These are phyloP conservation scores for Yamagishiella unicocca DNA, from an alignment of 139 green algal species.

Conservation along the genomic window DNA sequence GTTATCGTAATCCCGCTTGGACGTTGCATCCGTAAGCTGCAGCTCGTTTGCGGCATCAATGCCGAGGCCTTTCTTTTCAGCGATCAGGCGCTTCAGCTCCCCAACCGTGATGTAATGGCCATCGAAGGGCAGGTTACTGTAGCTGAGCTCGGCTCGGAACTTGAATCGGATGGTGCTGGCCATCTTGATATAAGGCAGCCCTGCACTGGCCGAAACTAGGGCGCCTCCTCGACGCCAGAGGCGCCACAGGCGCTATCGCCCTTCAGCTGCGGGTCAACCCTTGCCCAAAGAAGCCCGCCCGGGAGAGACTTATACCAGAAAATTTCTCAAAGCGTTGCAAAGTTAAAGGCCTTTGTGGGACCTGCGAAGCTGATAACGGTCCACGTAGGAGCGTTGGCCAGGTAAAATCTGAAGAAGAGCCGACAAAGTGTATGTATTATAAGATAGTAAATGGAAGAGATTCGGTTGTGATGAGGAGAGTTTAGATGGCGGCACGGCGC, in stretches of 20 bases:
- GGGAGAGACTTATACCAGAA: no score
- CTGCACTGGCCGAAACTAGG: neutral
- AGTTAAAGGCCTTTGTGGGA: no score
- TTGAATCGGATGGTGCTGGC: constrained; percentile 73
- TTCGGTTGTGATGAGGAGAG: neutral
- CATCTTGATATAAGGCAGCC: constrained; percentile 25
- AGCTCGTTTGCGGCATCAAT: constrained; percentile 75
- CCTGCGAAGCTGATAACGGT: no score
- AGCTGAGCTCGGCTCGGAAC: constrained; percentile 71
- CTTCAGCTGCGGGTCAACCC: no score
- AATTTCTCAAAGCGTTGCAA: no score
- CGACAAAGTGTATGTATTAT: neutral
- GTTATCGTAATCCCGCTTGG: constrained; percentile 69
- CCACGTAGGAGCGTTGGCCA: no score
- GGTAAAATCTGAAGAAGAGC: neutral
- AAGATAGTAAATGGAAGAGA: neutral
- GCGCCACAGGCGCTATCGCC: constrained; percentile 8
- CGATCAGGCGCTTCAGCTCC: constrained; percentile 86
- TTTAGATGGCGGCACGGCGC: neutral
- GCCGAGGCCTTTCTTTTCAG: constrained; percentile 80
- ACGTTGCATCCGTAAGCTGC: constrained; percentile 73
- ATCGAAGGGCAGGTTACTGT: constrained; percentile 80
- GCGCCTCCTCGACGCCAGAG: neutral
- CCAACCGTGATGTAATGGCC: constrained; percentile 80
- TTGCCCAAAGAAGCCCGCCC: no score